A percentile compares a stretch with the other conserved stretches of the same genome.
Evolutionary conservation across 768 basidiomycete species (phyloP).

Genomic region (Kwoniella pini): DNA sequence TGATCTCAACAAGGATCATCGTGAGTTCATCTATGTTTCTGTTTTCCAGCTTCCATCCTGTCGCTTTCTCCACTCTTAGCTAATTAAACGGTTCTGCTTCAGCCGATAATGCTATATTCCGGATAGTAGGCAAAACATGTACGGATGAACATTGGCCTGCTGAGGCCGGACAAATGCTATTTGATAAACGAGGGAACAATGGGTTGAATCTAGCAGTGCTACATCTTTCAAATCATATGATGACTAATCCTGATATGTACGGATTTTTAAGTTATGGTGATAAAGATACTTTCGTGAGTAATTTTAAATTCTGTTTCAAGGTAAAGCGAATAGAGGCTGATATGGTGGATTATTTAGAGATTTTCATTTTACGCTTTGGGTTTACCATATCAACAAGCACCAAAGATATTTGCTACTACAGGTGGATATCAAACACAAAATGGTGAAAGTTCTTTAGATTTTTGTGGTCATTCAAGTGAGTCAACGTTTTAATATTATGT

Average conservation of each 20-base stretch:
- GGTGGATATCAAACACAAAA: conserved; percentile 48
- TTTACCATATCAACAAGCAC: conserved; percentile 51
- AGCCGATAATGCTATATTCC: conserved; percentile 58
- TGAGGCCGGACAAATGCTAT: conserved; percentile 53
- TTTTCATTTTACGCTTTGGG: conserved; percentile 56
- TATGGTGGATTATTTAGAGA: conserved; percentile 26
- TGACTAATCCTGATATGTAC: conserved; percentile 43
- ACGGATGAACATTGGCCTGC: conserved; percentile 55
- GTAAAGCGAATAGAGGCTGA: too few relatives aligned
- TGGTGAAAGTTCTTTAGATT: conserved; percentile 42
- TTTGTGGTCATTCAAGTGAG: conserved; percentile 54
- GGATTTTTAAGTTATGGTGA: conserved; percentile 51
- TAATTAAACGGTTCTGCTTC: neutral
- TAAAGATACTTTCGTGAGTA: conserved; percentile 55
- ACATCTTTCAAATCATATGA: conserved; percentile 55
- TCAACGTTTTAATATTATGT: neutral
- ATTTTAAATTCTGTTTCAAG: too few relatives aligned
- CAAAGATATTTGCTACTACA: conserved; percentile 45
- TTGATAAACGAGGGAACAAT: conserved; percentile 56
- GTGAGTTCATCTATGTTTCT: conserved; percentile 34
- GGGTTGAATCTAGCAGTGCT: conserved; percentile 57
- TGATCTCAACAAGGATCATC: conserved; percentile 57
- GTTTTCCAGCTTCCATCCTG: neutral
- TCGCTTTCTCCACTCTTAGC: neutral
- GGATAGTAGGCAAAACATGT: conserved; percentile 54